Evolutionary conservation across 148 eudicot species (phyloP).

Genomic region (Bassia scoparia): DNA sequence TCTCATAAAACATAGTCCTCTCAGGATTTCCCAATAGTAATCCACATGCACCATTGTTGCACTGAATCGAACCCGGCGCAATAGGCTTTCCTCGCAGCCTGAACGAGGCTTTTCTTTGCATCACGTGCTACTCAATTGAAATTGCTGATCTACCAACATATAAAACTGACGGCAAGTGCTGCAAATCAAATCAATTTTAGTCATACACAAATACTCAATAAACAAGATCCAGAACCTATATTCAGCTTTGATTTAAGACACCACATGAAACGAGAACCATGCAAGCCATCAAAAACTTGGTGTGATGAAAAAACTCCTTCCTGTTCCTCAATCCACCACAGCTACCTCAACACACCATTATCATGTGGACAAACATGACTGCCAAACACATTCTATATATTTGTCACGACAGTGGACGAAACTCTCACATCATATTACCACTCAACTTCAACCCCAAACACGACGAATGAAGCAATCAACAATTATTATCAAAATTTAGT

Average conservation of each 20-base stretch:
- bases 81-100: constrained; percentile 95
- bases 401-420: background rate
- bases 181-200: constrained; percentile 24
- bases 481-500: background rate
- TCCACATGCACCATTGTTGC: constrained; percentile 94
- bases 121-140: constrained; percentile 92
- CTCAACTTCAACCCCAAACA: background rate
- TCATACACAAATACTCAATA: background rate
- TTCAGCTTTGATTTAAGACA: background rate
- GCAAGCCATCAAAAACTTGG: background rate
- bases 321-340: no score
- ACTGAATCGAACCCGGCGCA: constrained; percentile 92
- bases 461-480: background rate
- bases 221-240: background rate
- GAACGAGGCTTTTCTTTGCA: constrained; percentile 92
- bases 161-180: constrained; percentile 88
- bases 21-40: constrained; percentile 88
- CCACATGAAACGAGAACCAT: background rate
- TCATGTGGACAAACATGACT: background rate
- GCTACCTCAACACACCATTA: no score
- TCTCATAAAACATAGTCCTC: constrained; percentile 93
- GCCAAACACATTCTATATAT: background rate
- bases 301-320: background rate
- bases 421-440: background rate
- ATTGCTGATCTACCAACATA: constrained; percentile 93